Base-by-base conservation (phyloP, 2,329 filamentous ascomycete genomes). In the Ophiostoma perfectum region DNA sequence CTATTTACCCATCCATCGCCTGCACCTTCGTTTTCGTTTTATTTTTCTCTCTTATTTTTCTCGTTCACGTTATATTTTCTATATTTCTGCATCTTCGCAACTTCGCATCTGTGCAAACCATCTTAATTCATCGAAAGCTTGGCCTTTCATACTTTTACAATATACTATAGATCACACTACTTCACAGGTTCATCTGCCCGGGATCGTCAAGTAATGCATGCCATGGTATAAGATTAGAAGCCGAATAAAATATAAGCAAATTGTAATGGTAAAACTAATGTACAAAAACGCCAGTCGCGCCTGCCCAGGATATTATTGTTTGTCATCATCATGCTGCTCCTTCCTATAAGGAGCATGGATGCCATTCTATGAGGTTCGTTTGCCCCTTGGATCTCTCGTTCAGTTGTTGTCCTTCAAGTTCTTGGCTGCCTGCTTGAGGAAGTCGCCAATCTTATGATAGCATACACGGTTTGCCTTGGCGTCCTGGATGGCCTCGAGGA, bases 391-490 rank as follows among this genome's bases (percentile, higher is more conserved):
- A 55, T 7, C 42, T 8, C 8, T 9, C 49, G n/a, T 18, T 27
- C 38, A 60, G 4, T 60, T 16, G 55, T 38, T 42, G 4, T 69
- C 9, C 12, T 44, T 8, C 58, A 72, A 55, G 38, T 67, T 68
- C 39, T 49, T 69, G 12, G 71, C 70, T 4, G 71, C 72, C 66
- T 73, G 72, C 38, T 65, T 55, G 3, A 73, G 64, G 39, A 73
- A 73, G 38, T 73, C 72, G 18, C 72, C 72, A 11, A 66, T 64
- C 65, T 74, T 73, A 66, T 74, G 72, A 55, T 60, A 72, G 70
- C 74, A 75, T 3, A 72, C 71, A 45, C 70, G 70, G 69, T 76
- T 76, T 12, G 67, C 73, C 71, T 75, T 73, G 45, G 74, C 75
- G 65, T 76, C 75, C 66, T 71, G 65, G 52, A 76, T 70, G 27